phyloP scores from a whole-genome alignment of 345 rosid species.

The Citropsis articulata region DNA sequence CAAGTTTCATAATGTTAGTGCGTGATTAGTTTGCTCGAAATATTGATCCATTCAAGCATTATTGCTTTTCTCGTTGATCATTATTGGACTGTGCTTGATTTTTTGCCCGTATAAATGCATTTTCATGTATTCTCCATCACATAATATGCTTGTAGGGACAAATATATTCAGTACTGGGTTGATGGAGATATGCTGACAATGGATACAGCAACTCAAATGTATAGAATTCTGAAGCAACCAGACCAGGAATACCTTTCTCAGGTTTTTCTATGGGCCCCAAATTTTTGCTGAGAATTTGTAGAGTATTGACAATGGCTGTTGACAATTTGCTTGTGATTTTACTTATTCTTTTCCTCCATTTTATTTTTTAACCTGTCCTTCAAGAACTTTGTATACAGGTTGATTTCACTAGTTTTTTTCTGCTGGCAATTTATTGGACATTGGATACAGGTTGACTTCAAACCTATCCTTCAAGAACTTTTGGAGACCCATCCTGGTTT shows the following conservation, averaged over 20 bases:
- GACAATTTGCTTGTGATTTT: background rate
- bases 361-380: background rate
- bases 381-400: too few species aligned
- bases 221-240: slow-evolving; percentile 69
- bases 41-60: background rate
- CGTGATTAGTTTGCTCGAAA: slow-evolving; percentile 1
- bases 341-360: slow-evolving; percentile 4
- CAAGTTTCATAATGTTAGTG: background rate
- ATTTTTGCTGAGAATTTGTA: background rate
- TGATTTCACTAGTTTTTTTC: slow-evolving; percentile 2
- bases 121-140: background rate
- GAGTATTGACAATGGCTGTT: too few species aligned
- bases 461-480: slow-evolving; percentile 77
- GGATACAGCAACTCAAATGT: slow-evolving; percentile 68
- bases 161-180: slow-evolving; percentile 72
- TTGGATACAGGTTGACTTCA: slow-evolving; percentile 73
- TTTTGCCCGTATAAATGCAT: background rate
- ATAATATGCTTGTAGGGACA: slow-evolving; percentile 49
- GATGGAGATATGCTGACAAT: slow-evolving; percentile 61
- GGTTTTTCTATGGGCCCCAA: slow-evolving; percentile 33
- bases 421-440: background rate
- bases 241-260: slow-evolving; percentile 63
- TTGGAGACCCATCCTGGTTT: slow-evolving; percentile 82
- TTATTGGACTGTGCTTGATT: background rate
- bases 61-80: background rate